Base-by-base conservation (phyloP, 345 rosid species). In the Turritis glabra region DNA sequence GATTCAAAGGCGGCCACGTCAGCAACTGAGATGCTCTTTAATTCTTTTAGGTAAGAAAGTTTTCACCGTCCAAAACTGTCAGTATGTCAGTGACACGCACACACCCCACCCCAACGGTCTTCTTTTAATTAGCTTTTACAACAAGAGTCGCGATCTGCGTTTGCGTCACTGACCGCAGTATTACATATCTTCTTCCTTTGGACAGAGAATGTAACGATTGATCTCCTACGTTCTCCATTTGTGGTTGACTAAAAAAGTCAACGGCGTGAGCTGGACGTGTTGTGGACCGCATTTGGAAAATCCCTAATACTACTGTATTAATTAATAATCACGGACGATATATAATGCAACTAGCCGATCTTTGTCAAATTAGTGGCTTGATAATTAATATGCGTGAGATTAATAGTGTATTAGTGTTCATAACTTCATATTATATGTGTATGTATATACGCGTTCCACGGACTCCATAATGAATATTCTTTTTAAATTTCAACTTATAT, bases 21-120 rank as follows among this genome's bases (percentile, higher is more conserved):
- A 51, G 41, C 23, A 47, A 27, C 18, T 48, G 41, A 58, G 68
- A 65, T 64, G 72, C 78, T 43, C 41, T 74, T 71, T 58, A 46
- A 29, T 69, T 29, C 29, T 26, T 67, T 40, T 32, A 57, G 44
- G 47, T 7, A 33, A 70, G 19, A 21, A 70, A 46, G 0, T 26
- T 72, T 62, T 57, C 46, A 67, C 73, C 74, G 63, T 52, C 69
- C 68, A 48, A 40, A 40, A 58, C 67, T 74, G 59, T 56, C 77
- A 32, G 27, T 12, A 38, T 64, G 67, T 25, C 19, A 35, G 71
- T 74, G 66, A 65, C 72, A 55, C 77, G 22, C 23, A 58, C 67
- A 46, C 47, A 48, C 44, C 7, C 19, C 4, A 14, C 2, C 61
- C 21, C 60, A 72, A 67, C 63, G 55, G 63, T 52, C 63, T 62